Conservation (phyloP, 331 rosid species). For the Saraca asoca region DNA sequence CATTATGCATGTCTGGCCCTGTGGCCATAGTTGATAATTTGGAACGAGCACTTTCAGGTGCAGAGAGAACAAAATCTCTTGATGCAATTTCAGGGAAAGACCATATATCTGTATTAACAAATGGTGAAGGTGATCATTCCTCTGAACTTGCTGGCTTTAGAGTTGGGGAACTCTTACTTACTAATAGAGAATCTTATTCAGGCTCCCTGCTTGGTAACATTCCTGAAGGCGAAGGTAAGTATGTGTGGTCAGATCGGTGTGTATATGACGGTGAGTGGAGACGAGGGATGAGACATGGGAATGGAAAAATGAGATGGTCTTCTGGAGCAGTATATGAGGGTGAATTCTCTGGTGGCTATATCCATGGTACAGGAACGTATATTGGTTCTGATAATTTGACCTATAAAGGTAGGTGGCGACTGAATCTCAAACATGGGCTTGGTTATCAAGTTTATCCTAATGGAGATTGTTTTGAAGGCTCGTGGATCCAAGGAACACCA, state of each 20-base stretch:
- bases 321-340: slow-evolving; percentile 85
- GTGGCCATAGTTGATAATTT: slow-evolving; percentile 68
- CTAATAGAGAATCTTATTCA: slow-evolving; percentile 73
- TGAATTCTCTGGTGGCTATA: slow-evolving; percentile 90
- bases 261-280: slow-evolving; percentile 95
- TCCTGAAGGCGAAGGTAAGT: slow-evolving; percentile 84
- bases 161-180: slow-evolving; percentile 65
- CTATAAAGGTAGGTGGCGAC: slow-evolving; percentile 90
- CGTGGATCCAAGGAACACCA: slow-evolving; percentile 94
- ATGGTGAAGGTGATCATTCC: slow-evolving; percentile 53
- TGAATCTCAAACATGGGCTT: slow-evolving; percentile 89
- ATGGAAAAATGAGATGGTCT: slow-evolving; percentile 67
- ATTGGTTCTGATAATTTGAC: slow-evolving; percentile 55
- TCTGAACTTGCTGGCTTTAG: slow-evolving; percentile 73
- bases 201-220: slow-evolving; percentile 79
- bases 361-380: slow-evolving; percentile 81
- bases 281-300: slow-evolving; percentile 90
- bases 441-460: slow-evolving; percentile 86
- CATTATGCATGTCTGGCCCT: slow-evolving; percentile 98
- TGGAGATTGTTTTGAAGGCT: slow-evolving; percentile 89
- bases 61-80: slow-evolving; percentile 86
- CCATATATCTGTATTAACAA: slow-evolving; percentile 38
- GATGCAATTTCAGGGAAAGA: slow-evolving; percentile 53
- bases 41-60: slow-evolving; percentile 58
- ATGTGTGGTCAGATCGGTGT: slow-evolving; percentile 90